Evolutionary conservation across 495 filamentous ascomycete genomes (phyloP), one percentile per base, ranked within the genome.

Genomic region (Evansstolkia leycettana): DNA sequence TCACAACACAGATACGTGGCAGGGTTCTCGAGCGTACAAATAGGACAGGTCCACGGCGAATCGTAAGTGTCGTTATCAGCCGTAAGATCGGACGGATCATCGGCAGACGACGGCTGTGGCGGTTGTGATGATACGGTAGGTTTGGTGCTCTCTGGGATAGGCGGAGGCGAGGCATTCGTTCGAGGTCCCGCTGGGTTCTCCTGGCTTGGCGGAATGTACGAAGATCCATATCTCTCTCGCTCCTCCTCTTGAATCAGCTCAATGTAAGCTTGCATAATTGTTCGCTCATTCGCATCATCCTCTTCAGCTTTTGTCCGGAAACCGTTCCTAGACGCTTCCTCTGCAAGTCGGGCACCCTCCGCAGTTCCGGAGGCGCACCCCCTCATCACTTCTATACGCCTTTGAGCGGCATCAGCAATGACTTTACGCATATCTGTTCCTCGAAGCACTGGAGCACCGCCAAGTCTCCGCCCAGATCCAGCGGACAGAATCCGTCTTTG

Each of bases 161-260:
- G 38, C 31, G 43, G 49, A n/a, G 47, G 46, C 17, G 51, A 53
- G 12, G 43, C 34, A 15, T 31, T 41, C 7, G 54, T 42, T 26
- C 47, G 57, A 41, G 67, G 72, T 2, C 76, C 76, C 3, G 69
- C 62, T 8, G 76, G 78, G 47, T 80, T 73, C 37, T 69, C 55
- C 32, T 65, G 65, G 38, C 71, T 80, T 0, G 78, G 73, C 1
- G 72, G 71, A 3, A 84, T 60, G 45, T 85, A 86, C 0, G 62
- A 64, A 14, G 65, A 56, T 3, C 80, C 80, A 39, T 82, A 74
- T 49, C 75, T 80, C 50, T 71, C 73, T 36, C 80, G 72, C 44
- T 95, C 89, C 44, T 88, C 81, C 43, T 87, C 72, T 46, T 88
- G 79, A 18, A 92, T 80, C 7, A 96, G 58, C 36, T 96, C 89